Evolutionary conservation across 495 filamentous ascomycete genomes (phyloP), one percentile per base, ranked within the genome.

Genomic region (Achaetomiella virescens): DNA sequence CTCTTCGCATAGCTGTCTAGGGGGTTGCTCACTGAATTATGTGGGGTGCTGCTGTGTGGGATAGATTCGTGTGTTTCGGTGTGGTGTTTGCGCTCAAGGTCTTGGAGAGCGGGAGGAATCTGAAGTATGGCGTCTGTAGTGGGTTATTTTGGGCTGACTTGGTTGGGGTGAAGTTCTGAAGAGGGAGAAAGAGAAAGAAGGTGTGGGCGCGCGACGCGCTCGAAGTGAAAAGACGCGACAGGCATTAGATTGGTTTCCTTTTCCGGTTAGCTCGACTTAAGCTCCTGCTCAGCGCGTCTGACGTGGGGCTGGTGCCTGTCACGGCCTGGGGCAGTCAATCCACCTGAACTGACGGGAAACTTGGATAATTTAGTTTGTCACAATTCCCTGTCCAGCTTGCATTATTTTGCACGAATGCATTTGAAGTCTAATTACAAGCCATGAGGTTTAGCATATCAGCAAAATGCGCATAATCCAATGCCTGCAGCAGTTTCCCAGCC

Each of bases 181-280:
- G 2, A 18, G 37, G n/a, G n/a, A n/a, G n/a, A n/a, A 51, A 49
- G 53, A 41, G 53, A 54, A 54, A 48, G 55, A 48, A 47, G 38
- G 46, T 43, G 18, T 9, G 14, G 59, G 36, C 48, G 54, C 60
- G 55, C 56, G 58, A 63, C 62, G 58, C 60, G 62, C 46, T 43
- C 54, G 52, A 22, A 42, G 41, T n/a, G 45, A 45, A 56, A 53
- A 54, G 60, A 65, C 62, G 62, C 62, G 62, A 43, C 54, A 41
- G 55, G 53, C 41, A 49, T 62, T 66, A 61, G 60, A 68, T 65
- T 61, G 65, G 60, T 65, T 63, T 17, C 61, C 54, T 15, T n/a
- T 54, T 43, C 25, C 10, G 55, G 60, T 49, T 55, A 59, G 55
- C 47, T 29, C 36, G 11, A 6, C 31, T 22, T 24, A 31, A 29